Conservation (phyloP, 345 rosid genomes). For the Eucalyptus paniculata region DNA sequence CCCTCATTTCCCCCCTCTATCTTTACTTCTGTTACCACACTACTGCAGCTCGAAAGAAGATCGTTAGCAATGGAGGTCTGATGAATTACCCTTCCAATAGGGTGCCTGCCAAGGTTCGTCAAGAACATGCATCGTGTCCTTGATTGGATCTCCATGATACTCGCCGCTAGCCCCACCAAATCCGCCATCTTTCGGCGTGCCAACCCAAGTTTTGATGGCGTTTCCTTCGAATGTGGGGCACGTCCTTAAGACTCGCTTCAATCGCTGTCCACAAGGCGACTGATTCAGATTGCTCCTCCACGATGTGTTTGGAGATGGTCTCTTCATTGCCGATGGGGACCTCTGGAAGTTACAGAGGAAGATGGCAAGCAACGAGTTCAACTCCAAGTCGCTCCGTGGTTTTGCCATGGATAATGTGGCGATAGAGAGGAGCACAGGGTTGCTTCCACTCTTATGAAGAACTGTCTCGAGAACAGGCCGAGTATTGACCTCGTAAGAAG, state of each 20-base stretch:
- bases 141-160: constrained; percentile 14
- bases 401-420: background rate
- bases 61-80: background rate
- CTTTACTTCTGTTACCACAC: background rate
- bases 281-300: background rate
- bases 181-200: background rate
- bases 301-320: background rate
- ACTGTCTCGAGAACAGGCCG: background rate
- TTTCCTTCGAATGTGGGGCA: background rate
- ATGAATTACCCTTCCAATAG: constrained; percentile 12
- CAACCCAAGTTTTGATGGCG: background rate
- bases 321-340: constrained; percentile 6
- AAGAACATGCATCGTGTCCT: constrained; percentile 10
- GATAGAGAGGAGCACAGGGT: background rate
- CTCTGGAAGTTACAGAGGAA: constrained; percentile 13
- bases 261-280: background rate
- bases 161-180: constrained; percentile 1
- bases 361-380: constrained; percentile 7
- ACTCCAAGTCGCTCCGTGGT: constrained; percentile 1
- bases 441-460: background rate
- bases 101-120: constrained; percentile 10
- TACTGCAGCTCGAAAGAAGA: background rate
- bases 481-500: constrained; percentile 1
- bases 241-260: background rate
- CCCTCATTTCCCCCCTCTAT: no score